Evolutionary conservation across 805 yeast species (phyloP), one percentile per base, ranked within the genome.

Genomic region (Hanseniaspora lindneri): DNA sequence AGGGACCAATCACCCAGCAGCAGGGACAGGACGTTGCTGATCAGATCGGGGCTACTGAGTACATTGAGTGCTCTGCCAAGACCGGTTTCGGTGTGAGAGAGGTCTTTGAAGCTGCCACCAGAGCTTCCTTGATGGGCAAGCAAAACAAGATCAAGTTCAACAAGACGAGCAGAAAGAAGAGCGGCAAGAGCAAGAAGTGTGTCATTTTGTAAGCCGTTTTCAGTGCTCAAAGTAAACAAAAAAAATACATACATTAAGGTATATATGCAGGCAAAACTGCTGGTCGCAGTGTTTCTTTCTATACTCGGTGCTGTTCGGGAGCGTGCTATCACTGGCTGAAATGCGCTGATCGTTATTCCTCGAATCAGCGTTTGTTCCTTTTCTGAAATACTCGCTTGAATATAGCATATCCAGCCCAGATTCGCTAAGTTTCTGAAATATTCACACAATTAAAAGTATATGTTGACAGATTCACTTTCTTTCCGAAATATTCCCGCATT

Each of bases 41-140:
- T 46, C 73, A 75, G 54, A 81, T 86, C 46, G 92, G 92, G 8
- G 95, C 95, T 1, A 75, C 80, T 51, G 74, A 71, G 51, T 86
- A 85, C 60, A 66, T 85, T 54, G 95, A 87, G 60, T 84, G 95
- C 62, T 82, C 92, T 27, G 85, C 95, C 1, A 70, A 85, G 57
- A 84, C 94, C 4, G 96, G 96, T 11, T 92, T 83, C 60, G 94
- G 94, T 19, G 95, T 86, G 27, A 94, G 86, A 64, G 94, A 84
- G 60, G 87, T 86, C 5, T 85, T 87, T 62, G 95, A 86, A 65
- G 79, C 77, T 48, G 95, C 96, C n/a, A 83, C 94, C 1, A 71
- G 95, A 54, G 79, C 87, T 5, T 79, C 88, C 56, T 67, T 85
- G 51, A 67, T 84, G 54, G 73, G 74, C 24, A 69, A 73, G 50